phyloP scores from a whole-genome alignment of 192 early-diverging fungal species.

The Entomortierella lignicola region DNA sequence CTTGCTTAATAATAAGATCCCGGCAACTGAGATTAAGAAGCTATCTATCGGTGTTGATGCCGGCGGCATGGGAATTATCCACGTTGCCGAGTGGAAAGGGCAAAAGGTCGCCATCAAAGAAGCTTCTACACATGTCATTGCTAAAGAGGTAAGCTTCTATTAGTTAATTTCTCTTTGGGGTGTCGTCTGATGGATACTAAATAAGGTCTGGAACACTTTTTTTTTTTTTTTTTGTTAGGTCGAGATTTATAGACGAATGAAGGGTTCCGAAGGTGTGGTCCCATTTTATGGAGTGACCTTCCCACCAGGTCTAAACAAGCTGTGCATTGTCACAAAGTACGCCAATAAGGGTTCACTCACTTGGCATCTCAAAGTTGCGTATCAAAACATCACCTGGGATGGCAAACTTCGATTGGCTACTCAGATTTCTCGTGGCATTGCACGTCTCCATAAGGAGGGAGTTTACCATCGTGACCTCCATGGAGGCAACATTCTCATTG shows the following conservation, averaged over 20 bases:
- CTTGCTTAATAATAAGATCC: slow-evolving; percentile 29
- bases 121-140: slow-evolving; percentile 27
- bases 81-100: slow-evolving; percentile 43
- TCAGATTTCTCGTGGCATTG: slow-evolving; percentile 40
- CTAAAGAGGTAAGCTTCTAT: slow-evolving; percentile 36
- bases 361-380: slow-evolving; percentile 48
- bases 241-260: slow-evolving; percentile 48
- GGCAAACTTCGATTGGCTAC: slow-evolving; percentile 44
- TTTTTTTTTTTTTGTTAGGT: slow-evolving; percentile 21
- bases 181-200: neutral
- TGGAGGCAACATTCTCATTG: slow-evolving; percentile 50
- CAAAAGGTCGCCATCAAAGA: slow-evolving; percentile 50
- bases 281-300: slow-evolving; percentile 42
- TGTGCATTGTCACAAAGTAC: slow-evolving; percentile 54
- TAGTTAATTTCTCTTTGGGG: neutral
- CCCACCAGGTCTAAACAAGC: slow-evolving; percentile 28
- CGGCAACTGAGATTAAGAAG: slow-evolving; percentile 36
- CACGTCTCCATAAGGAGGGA: slow-evolving; percentile 40
- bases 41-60: slow-evolving; percentile 45
- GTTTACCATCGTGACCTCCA: slow-evolving; percentile 55
- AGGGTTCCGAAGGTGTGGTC: slow-evolving; percentile 33
- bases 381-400: slow-evolving; percentile 48
- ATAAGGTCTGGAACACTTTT: no score
- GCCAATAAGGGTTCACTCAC: slow-evolving; percentile 50
- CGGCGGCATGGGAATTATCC: slow-evolving; percentile 48